Conservation (phyloP, 2,329 filamentous ascomycete species). For the Sporothrix pallida region DNA sequence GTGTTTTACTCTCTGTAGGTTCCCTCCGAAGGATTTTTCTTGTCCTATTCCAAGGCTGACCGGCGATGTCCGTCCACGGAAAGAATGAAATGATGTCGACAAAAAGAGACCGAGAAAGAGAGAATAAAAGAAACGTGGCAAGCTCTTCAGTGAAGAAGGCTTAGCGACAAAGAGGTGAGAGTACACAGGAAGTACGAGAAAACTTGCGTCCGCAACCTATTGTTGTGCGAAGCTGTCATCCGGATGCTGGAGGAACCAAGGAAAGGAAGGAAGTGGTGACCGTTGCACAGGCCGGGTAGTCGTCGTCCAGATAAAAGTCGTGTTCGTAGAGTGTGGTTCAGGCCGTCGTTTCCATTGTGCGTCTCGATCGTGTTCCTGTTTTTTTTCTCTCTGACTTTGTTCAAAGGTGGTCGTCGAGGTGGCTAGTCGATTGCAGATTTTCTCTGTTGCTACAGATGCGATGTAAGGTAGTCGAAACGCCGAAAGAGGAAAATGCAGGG, state of each 20-base stretch:
- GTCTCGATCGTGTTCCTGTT: background rate
- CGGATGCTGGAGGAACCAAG: conserved; percentile 14
- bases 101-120: too few relatives aligned
- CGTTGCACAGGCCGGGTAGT: conserved; percentile 2
- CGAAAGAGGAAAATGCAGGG: conserved; percentile 26
- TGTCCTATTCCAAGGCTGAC: conserved; percentile 17
- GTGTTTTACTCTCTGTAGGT: conserved; percentile 2
- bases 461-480: conserved; percentile 4
- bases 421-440: background rate
- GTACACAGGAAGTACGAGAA: background rate
- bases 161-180: conserved; percentile 10
- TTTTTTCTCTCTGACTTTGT: background rate
- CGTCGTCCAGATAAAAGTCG: background rate
- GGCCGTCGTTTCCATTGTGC: conserved; percentile 21
- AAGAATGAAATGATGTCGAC: background rate
- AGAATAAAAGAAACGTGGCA: conserved; percentile 13
- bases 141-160: conserved; percentile 15
- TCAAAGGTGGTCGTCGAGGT: background rate
- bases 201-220: conserved; percentile 27
- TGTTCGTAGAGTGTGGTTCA: background rate
- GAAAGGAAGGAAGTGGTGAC: background rate
- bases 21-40: conserved; percentile 10
- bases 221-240: conserved; percentile 23
- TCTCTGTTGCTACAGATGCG: conserved; percentile 13
- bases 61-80: conserved; percentile 22